phyloP scores from a whole-genome alignment of 2,329 filamentous ascomycete genomes.

The Arthrobotrys pseudoclavata region DNA sequence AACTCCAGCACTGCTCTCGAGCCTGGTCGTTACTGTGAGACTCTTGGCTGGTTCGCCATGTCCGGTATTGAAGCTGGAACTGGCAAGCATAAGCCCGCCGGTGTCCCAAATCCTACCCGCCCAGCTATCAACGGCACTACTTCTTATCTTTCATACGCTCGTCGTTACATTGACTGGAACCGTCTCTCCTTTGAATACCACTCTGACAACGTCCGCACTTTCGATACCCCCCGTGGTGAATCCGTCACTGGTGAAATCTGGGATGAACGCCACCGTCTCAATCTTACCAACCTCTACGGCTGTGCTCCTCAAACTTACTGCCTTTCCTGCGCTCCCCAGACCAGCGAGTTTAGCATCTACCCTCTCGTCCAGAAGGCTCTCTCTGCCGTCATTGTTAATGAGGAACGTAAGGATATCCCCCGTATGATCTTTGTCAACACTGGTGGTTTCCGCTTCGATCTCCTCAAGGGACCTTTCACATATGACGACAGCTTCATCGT shows the following conservation, averaged over 20 bases:
- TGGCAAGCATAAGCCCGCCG: constrained; percentile 68
- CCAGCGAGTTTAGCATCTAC: constrained; percentile 80
- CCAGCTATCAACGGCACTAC: constrained; percentile 65
- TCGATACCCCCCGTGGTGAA: constrained; percentile 70
- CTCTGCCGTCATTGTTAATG: constrained; percentile 74
- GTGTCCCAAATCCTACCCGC: constrained; percentile 67
- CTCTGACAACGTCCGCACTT: constrained; percentile 69
- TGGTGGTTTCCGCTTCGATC: constrained; percentile 92
- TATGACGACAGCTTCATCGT: constrained; percentile 87
- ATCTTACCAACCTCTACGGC: constrained; percentile 72
- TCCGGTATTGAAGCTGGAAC: constrained; percentile 71
- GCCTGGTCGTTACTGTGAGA: constrained; percentile 77
- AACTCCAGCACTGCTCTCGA: constrained; percentile 74
- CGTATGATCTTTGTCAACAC: constrained; percentile 86
- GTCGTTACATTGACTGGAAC: constrained; percentile 79
- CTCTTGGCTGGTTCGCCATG: constrained; percentile 77
- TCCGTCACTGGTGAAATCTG: constrained; percentile 70
- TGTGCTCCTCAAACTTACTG: constrained; percentile 75
- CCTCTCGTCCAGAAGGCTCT: constrained; percentile 82
- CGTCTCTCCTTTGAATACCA: constrained; percentile 76
- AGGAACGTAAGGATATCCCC: constrained; percentile 73
- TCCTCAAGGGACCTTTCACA: constrained; percentile 92
- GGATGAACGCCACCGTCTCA: constrained; percentile 70
- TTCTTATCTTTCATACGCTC: constrained; percentile 70
- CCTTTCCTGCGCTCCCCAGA: constrained; percentile 77